phyloP scores from a whole-genome alignment of 2,329 filamentous ascomycete species.

The Cephalotrichum gorgonifer region DNA sequence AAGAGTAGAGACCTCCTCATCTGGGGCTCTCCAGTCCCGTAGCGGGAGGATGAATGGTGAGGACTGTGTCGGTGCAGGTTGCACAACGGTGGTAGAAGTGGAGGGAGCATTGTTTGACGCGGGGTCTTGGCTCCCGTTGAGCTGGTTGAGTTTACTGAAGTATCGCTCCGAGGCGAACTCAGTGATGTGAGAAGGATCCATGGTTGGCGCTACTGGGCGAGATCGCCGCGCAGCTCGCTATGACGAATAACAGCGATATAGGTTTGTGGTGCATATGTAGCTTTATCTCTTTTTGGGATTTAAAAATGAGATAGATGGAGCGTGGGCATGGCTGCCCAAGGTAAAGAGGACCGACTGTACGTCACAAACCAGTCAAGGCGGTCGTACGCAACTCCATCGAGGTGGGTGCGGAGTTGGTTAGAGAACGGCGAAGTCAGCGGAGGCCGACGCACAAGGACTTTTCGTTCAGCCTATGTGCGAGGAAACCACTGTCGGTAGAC shows the following conservation, averaged over 20 bases:
- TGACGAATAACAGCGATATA: not conserved
- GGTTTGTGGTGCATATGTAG: not conserved
- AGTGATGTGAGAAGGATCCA: slow-evolving; percentile 54
- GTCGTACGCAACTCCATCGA: not conserved
- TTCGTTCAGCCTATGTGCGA: not conserved
- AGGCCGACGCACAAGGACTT: not conserved
- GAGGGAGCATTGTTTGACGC: slow-evolving; percentile 9
- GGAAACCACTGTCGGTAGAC: not conserved
- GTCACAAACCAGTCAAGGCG: not conserved
- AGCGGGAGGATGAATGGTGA: slow-evolving; percentile 41
- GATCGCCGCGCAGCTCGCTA: not conserved
- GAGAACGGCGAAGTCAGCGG: not conserved
- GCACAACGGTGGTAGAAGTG: slow-evolving; percentile 14
- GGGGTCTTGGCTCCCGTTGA: slow-evolving; percentile 30
- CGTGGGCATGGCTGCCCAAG: not conserved
- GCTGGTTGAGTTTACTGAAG: slow-evolving; percentile 50
- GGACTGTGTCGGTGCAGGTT: slow-evolving; percentile 1
- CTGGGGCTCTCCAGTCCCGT: slow-evolving; percentile 24
- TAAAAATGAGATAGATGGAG: not conserved
- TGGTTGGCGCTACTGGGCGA: slow-evolving; percentile 16
- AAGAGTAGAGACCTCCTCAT: slow-evolving; percentile 16
- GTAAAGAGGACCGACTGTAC: not conserved
- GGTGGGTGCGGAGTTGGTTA: not conserved
- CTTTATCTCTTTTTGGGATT: not conserved
- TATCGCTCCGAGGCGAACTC: slow-evolving; percentile 58